Evolutionary conservation across 768 basidiomycete genomes (phyloP), one percentile per base, ranked within the genome.

Genomic region (Suillus placidus): DNA sequence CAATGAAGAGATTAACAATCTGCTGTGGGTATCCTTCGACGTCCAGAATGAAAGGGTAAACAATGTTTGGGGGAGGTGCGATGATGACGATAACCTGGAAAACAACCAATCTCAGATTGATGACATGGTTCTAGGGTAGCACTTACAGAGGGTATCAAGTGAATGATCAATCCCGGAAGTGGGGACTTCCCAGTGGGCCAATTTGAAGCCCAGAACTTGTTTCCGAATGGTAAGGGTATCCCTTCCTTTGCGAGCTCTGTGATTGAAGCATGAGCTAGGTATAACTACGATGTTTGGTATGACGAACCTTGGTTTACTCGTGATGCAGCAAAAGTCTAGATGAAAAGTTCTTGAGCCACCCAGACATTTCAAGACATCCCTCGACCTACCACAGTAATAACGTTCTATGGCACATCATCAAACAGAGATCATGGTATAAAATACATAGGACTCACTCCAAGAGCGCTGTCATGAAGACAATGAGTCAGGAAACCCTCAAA

Each of bases 241-340:
- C 87, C 87, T 70, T 87, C 87, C 66, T 88, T 88, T 6, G 87
- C 87, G 5, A 88, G 81, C 61, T 88, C 87, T 83, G 62, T 38
- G 9, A 16, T 43, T 30, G 23, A 30, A 23, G 26, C 4, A 9
- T 45, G 3, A 14, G 13, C 0, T 23, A 38, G 26, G 16, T 42
- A 0, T 3, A 7, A 23, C n/a, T 5, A 45, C 14, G 32, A 69
- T 18, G 13, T 32, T 49, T 5, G 60, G 32, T n/a, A 16, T 20
- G 26, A 42, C 61, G 10, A 23, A 79, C 82, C 82, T 77, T 87
- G 87, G 64, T 87, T 87, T 3, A 88, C 79, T 20, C 83, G 80
- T 0, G 83, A 73, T 3, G 83, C 80, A 14, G 83, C 76, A 68
- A 85, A 87, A 0, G 85, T 84, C 85, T 86, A 40, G 9, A 32